Evolutionary conservation across 2,329 filamentous ascomycete genomes (phyloP), one percentile per base, ranked within the genome.

Genomic region (Parastagonospora nodorum): DNA sequence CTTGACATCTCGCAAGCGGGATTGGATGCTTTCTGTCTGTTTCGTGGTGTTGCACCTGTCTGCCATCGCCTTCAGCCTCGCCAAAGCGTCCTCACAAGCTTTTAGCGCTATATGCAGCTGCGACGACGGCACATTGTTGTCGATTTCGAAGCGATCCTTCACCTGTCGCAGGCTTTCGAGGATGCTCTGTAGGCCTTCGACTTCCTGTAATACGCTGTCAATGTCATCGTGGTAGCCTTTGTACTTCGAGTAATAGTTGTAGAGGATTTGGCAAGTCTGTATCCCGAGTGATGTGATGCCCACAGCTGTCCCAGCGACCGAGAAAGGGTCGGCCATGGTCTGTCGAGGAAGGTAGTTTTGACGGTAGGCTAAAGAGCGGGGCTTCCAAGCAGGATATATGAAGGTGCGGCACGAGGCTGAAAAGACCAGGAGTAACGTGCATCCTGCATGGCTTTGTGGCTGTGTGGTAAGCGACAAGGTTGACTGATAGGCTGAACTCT

Each of bases 201-300:
- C 30, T n/a, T 49, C 50, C 6, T 38, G 10, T 24, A 51, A 9
- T 3, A 49, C 28, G 9, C 9, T 6, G 5, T 54, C 27, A 12
- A 57, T 53, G 24, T 57, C 47, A n/a, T 46, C 38, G 31, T 48
- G 44, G 27, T 39, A 45, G 42, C 32, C 45, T 5, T 39, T 39
- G 33, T 45, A 51, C 9, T 54, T 15, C 8, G 45, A 45, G 29
- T 53, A 58, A 35, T 52, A 56, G 15, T 44, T 27, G 29, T 48
- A 38, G 9, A 60, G 42, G 24, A 49, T 56, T n/a, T 58, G 57
- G 14, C 47, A 58, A 14, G 54, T 44, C 12, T 53, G 50, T 11
- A 60, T 32, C 2, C 57, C 50, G 27, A 56, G 48, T 4, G 51
- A 55, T 2, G 47, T 43, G n/a, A 60, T 51, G 29, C 51, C 55